Evolutionary conservation across 805 yeast species (phyloP).

Genomic region (Scheffersomyces ergatensis): DNA sequence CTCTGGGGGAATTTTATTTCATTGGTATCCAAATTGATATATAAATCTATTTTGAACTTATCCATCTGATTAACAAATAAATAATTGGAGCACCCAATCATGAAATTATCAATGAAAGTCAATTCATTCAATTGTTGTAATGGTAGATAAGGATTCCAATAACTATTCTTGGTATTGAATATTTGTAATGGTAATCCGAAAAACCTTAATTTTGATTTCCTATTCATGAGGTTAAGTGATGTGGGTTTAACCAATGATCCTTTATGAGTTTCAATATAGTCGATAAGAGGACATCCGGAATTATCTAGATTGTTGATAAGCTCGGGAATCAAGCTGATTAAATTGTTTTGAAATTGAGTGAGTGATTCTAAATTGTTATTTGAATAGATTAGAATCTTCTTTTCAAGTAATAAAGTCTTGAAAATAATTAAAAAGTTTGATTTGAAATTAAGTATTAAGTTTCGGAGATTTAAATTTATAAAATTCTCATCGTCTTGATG

Average conservation of each 20-base stretch:
- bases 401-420: slow-evolving; percentile 77
- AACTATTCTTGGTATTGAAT: slow-evolving; percentile 76
- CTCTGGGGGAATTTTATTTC: slow-evolving; percentile 43
- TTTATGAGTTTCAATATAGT: slow-evolving; percentile 45
- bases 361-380: slow-evolving; percentile 70
- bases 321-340: slow-evolving; percentile 81
- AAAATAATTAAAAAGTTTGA: slow-evolving; percentile 61
- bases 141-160: slow-evolving; percentile 93
- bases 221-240: slow-evolving; percentile 72
- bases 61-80: slow-evolving; percentile 65
- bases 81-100: slow-evolving; percentile 87
- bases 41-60: slow-evolving; percentile 59
- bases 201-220: slow-evolving; percentile 72
- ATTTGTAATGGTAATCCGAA: slow-evolving; percentile 86
- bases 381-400: slow-evolving; percentile 71
- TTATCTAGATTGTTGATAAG: slow-evolving; percentile 69
- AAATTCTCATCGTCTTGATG: slow-evolving; percentile 36
- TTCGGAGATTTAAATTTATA: slow-evolving; percentile 71
- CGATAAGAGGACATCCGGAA: slow-evolving; percentile 74
- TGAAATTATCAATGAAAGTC: slow-evolving; percentile 53
- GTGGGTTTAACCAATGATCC: slow-evolving; percentile 54
- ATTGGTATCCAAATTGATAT: slow-evolving; percentile 68
- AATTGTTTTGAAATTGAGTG: slow-evolving; percentile 79
- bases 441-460: slow-evolving; percentile 57
- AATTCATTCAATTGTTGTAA: slow-evolving; percentile 85